Evolutionary conservation across 495 filamentous ascomycete species (phyloP).

Genomic region (Penicillium paxilli): DNA sequence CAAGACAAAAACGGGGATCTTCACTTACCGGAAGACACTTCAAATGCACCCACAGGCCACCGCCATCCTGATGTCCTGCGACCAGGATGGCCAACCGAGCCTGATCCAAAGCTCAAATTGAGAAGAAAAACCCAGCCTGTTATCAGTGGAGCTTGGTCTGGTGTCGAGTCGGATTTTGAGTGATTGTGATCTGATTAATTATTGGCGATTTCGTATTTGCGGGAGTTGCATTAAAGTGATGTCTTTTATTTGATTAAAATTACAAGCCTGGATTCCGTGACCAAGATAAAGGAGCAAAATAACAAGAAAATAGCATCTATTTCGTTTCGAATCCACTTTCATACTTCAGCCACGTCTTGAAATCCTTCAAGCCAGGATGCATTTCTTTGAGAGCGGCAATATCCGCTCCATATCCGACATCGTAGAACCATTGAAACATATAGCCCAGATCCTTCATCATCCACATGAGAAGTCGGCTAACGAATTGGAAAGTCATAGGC

Average conservation of each 20-base stretch:
- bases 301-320: background rate
- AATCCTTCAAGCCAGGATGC: background rate
- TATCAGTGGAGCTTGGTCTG: background rate
- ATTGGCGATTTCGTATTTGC: background rate
- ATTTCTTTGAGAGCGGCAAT: conserved; percentile 38
- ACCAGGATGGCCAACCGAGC: background rate
- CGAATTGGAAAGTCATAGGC: conserved; percentile 46
- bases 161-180: background rate
- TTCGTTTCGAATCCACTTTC: conserved; percentile 41
- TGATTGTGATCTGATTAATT: background rate
- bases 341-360: conserved; percentile 55
- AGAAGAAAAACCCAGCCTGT: background rate
- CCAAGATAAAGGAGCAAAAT: background rate
- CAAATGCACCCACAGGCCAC: background rate
- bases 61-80: background rate
- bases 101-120: background rate
- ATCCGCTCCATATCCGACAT: conserved; percentile 60
- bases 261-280: background rate
- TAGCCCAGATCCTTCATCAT: conserved; percentile 49
- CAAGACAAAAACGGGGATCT: background rate
- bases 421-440: conserved; percentile 66
- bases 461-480: conserved; percentile 42
- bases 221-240: background rate
- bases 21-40: background rate
- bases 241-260: background rate